Conservation (phyloP, 441 rosid species). For the Metrosideros polymorpha region DNA sequence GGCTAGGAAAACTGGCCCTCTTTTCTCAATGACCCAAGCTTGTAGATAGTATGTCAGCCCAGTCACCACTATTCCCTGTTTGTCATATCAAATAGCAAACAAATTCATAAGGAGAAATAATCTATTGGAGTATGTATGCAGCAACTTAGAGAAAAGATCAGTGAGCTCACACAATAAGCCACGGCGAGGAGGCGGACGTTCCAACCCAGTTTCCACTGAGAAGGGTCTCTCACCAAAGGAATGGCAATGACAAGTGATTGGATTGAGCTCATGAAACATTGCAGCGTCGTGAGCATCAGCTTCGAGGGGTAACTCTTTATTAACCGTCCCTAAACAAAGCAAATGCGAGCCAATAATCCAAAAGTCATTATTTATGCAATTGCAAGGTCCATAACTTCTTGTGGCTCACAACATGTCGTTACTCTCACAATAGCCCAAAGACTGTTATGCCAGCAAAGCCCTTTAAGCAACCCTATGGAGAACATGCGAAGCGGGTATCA, state of each 20-base stretch:
- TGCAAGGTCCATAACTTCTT: neutral
- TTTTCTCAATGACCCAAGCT: constrained; percentile 83
- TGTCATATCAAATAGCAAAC: neutral
- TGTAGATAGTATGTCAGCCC: constrained; percentile 74
- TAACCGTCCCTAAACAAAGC: constrained; percentile 28
- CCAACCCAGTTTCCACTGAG: constrained; percentile 75
- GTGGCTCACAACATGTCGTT: no score
- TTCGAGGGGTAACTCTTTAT: constrained; percentile 66
- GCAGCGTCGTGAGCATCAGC: constrained; percentile 70
- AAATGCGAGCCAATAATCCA: neutral
- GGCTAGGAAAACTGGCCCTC: constrained; percentile 86
- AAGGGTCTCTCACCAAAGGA: constrained; percentile 55
- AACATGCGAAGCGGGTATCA: neutral
- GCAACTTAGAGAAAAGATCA: neutral
- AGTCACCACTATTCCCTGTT: constrained; percentile 86
- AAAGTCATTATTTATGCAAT: neutral
- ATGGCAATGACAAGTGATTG: constrained; percentile 70
- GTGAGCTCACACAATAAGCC: constrained; percentile 51
- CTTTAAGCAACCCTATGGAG: neutral
- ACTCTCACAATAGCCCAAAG: no score
- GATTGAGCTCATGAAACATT: constrained; percentile 65
- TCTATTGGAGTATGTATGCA: neutral
- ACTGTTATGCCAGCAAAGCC: no score
- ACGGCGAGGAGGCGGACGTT: constrained; percentile 67
- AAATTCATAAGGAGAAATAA: neutral